Conservation (phyloP, 176 grass and related monocot genomes). For the bread wheat (Triticum aestivum) region IWGSC_CS_RefSeq_v2.1 NC_057799.1:429506192-429506691, state of each 20-base stretch:
- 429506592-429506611: not conserved
- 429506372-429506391: slow-evolving; percentile 30
- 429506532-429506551: slow-evolving; percentile 35
- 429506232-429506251: slow-evolving; percentile 50
- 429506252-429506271: slow-evolving; percentile 34
- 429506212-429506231: slow-evolving; percentile 31
- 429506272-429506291: slow-evolving; percentile 40
- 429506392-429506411: not conserved
- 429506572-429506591: not conserved
- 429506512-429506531: slow-evolving; percentile 50
- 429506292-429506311: slow-evolving; percentile 50
- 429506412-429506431: not conserved
- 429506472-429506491: slow-evolving; percentile 37
- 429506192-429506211: not conserved
- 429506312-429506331: slow-evolving; percentile 51
- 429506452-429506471: slow-evolving; percentile 43
- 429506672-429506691: slow-evolving; percentile 55
- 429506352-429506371: slow-evolving; percentile 58
- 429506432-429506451: not conserved
- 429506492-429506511: slow-evolving; percentile 44
- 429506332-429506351: slow-evolving; percentile 54
- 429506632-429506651: slow-evolving; percentile 50
- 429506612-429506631: not conserved
- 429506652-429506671: slow-evolving; percentile 57
- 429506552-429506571: slow-evolving; percentile 37